Percentiles rank a stretch among this genome's conserved stretches.
Evolutionary conservation across 1,284 basidiomycete genomes (phyloP).

Genomic region (Tilletia caries): DNA sequence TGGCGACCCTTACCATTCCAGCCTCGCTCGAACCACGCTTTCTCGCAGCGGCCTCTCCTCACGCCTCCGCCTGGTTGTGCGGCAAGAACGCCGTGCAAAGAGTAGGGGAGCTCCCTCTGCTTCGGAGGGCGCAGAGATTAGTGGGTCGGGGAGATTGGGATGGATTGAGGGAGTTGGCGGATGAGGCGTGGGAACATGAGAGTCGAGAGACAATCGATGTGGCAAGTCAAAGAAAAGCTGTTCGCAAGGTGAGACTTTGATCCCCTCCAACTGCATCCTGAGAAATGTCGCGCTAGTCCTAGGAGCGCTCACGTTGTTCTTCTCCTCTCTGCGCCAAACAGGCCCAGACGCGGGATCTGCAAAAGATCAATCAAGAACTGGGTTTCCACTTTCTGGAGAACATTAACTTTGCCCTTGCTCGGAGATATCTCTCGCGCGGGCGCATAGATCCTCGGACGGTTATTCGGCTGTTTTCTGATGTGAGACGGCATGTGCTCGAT

Average conservation of each 20-base stretch:
- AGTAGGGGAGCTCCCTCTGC: slow-evolving; percentile 3
- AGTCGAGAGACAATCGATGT: neutral
- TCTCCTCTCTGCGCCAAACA: too few species aligned
- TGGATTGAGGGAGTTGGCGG: slow-evolving; percentile 14
- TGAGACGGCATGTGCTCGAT: neutral
- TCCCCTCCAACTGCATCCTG: neutral
- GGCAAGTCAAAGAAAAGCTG: neutral
- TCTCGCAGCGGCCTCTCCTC: slow-evolving; percentile 18
- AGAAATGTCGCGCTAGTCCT: too few species aligned
- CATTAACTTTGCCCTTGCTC: slow-evolving; percentile 27
- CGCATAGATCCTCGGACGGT: slow-evolving; percentile 30
- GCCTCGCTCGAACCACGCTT: slow-evolving; percentile 38
- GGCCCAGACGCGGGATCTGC: slow-evolving; percentile 8
- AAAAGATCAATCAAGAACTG: slow-evolving; percentile 21
- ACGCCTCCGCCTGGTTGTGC: slow-evolving; percentile 10
- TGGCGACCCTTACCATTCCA: slow-evolving; percentile 31
- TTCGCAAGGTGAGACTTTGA: too few species aligned
- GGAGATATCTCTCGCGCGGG: slow-evolving; percentile 19
- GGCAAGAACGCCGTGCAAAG: slow-evolving; percentile 21
- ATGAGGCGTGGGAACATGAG: slow-evolving; percentile 16
- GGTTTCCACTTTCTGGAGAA: slow-evolving; percentile 29
- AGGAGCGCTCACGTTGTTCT: too few species aligned
- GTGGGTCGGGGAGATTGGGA: slow-evolving; percentile 15
- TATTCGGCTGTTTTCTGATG: slow-evolving; percentile 23
- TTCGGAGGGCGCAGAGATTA: slow-evolving; percentile 10